Percentiles rank a stretch among this genome's conserved stretches.
Conservation (phyloP, 768 basidiomycete species). For the Melanogaster broomeanus region DNA sequence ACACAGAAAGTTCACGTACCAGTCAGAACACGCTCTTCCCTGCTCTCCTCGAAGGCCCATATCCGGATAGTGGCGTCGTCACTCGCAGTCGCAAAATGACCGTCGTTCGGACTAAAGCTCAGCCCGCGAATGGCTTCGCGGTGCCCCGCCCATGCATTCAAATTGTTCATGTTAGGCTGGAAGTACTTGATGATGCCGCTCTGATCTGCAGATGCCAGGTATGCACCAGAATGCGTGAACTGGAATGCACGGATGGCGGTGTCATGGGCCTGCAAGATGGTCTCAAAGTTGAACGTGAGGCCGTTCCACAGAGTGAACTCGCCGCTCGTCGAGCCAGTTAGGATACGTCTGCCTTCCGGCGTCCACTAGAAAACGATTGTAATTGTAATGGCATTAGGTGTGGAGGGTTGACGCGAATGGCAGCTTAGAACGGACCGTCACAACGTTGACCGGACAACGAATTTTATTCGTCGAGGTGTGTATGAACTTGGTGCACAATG, state of each 20-base stretch:
- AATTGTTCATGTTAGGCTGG: constrained; percentile 98
- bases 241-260: constrained; percentile 86
- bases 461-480: constrained; percentile 99
- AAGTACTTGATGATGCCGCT: constrained; percentile 97
- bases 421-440: constrained; percentile 64
- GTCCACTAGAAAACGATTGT: constrained; percentile 71
- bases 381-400: constrained; percentile 2
- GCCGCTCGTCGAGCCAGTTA: constrained; percentile 95
- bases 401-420: not conserved
- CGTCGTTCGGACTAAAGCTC: constrained; percentile 91
- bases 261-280: constrained; percentile 98
- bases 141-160: constrained; percentile 92
- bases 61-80: constrained; percentile 95
- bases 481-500: constrained; percentile 94
- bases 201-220: constrained; percentile 91
- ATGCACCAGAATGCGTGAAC: constrained; percentile 93
- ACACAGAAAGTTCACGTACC: constrained; percentile 42
- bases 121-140: constrained; percentile 93
- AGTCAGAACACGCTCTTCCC: constrained; percentile 85
- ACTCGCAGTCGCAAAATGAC: constrained; percentile 89
- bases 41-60: constrained; percentile 92
- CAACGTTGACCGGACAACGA: constrained; percentile 94
- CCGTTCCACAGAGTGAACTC: constrained; percentile 99
- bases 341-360: constrained; percentile 88
- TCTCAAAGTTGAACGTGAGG: constrained; percentile 98